A percentile compares a stretch with the other conserved stretches of the same genome.
Evolutionary conservation across 371 early-diverging fungal genomes (phyloP).

Genomic region (Rhizopus delemar): DNA sequence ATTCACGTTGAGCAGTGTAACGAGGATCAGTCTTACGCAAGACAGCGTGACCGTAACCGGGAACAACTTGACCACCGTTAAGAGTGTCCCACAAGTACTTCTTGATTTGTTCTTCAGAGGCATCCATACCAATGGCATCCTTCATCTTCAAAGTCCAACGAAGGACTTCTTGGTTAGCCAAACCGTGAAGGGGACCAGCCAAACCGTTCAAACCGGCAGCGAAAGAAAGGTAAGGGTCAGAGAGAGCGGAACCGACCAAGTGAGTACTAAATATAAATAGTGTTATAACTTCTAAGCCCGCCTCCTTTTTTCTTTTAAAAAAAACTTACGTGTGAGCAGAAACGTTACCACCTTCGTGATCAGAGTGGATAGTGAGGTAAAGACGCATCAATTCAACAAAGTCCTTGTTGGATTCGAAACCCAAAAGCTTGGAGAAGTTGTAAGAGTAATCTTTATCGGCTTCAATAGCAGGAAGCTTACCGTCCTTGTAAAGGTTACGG

Average conservation of each 20-base stretch:
- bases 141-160: constrained; percentile 96
- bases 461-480: constrained; percentile 85
- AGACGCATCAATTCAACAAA: constrained; percentile 97
- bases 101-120: constrained; percentile 91
- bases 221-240: constrained; percentile 97
- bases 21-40: constrained; percentile 96
- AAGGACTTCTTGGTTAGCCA: constrained; percentile 99
- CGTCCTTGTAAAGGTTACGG: constrained; percentile 97
- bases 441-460: constrained; percentile 88
- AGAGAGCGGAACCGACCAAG: constrained; percentile 95
- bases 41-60: constrained; percentile 99
- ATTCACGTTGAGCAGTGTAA: constrained; percentile 98
- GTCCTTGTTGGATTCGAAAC: constrained; percentile 83
- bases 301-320: not conserved
- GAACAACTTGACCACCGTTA: constrained; percentile 95
- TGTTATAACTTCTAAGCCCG: not conserved
- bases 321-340: constrained; percentile 80
- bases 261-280: constrained; percentile 61
- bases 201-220: constrained; percentile 97
- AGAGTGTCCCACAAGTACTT: constrained; percentile 95
- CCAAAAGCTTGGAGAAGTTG: constrained; percentile 93
- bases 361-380: constrained; percentile 98
- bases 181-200: constrained; percentile 98
- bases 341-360: constrained; percentile 99
- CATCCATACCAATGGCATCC: constrained; percentile 80